Conservation (phyloP, 441 rosid genomes). For the Isatis lusitanica region DNA sequence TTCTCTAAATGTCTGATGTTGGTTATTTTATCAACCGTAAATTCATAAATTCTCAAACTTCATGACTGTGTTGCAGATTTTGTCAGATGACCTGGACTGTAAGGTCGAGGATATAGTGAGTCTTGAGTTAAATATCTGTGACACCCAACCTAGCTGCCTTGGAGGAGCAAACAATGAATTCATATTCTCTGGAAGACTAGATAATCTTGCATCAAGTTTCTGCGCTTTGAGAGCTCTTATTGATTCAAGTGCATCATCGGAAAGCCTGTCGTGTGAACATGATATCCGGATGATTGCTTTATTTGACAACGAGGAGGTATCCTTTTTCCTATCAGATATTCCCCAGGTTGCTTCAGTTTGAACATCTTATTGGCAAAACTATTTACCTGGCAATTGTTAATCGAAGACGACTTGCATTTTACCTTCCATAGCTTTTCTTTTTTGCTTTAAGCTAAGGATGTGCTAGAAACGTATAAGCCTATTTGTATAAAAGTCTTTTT, state of each 20-base stretch:
- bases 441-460: not conserved
- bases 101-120: conserved; percentile 63
- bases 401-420: not conserved
- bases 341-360: conserved; percentile 22
- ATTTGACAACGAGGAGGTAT: conserved; percentile 97
- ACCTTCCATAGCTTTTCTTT: not conserved
- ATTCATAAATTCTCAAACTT: not conserved
- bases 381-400: not conserved
- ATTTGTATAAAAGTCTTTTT: not conserved
- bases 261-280: conserved; percentile 58
- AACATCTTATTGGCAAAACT: not conserved
- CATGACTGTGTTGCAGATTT: conserved; percentile 47
- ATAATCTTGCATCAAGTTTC: conserved; percentile 90
- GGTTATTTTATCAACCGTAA: not conserved
- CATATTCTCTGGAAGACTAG: conserved; percentile 92
- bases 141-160: conserved; percentile 95
- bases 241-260: conserved; percentile 63
- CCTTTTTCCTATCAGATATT: conserved; percentile 11
- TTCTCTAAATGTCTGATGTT: not conserved
- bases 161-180: conserved; percentile 92
- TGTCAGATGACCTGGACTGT: conserved; percentile 72
- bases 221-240: conserved; percentile 88
- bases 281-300: conserved; percentile 84
- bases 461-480: not conserved
- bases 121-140: conserved; percentile 88